Evolutionary conservation across 768 basidiomycete genomes (phyloP).

Genomic region (Podaxis mareebaensis): DNA sequence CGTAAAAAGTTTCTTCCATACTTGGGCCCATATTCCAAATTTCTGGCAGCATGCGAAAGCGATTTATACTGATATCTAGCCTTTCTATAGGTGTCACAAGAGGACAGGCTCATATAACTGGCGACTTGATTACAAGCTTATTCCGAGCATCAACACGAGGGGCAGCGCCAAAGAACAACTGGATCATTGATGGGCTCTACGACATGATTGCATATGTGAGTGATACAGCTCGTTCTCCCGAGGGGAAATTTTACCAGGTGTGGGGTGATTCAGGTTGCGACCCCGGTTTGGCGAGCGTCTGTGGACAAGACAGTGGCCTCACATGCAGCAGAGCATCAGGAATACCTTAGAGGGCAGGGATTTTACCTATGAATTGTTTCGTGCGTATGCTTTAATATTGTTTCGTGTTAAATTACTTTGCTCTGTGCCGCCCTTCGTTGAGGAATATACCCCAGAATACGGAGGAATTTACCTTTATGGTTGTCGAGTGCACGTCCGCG

Average conservation of each 20-base stretch:
- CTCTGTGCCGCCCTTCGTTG: not conserved
- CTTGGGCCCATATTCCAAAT: not conserved
- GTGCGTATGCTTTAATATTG: not conserved
- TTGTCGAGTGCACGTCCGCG: not conserved
- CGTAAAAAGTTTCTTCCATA: not conserved
- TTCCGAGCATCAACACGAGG: conserved; percentile 73
- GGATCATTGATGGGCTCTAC: conserved; percentile 54
- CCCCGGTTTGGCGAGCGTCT: conserved; percentile 51
- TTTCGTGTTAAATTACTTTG: not conserved
- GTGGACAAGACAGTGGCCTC: conserved; percentile 48
- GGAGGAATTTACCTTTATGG: not conserved
- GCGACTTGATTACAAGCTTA: conserved; percentile 64
- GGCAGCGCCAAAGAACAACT: conserved; percentile 57
- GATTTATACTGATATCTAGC: not conserved
- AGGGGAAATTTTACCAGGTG: conserved; percentile 10
- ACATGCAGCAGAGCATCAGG: conserved; percentile 46
- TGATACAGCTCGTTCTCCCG: conserved; percentile 16
- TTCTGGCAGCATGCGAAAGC: not conserved
- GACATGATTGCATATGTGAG: conserved; percentile 49
- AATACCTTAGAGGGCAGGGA: conserved; percentile 43
- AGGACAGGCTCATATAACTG: conserved; percentile 74
- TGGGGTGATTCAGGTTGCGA: conserved; percentile 39
- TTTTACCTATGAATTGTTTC: conserved; percentile 35
- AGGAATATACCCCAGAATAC: conserved; percentile 2
- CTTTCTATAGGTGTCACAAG: conserved; percentile 58